Evolutionary conservation across 192 early-diverging fungal genomes (phyloP).

Genomic region (Pilaira anomala): DNA sequence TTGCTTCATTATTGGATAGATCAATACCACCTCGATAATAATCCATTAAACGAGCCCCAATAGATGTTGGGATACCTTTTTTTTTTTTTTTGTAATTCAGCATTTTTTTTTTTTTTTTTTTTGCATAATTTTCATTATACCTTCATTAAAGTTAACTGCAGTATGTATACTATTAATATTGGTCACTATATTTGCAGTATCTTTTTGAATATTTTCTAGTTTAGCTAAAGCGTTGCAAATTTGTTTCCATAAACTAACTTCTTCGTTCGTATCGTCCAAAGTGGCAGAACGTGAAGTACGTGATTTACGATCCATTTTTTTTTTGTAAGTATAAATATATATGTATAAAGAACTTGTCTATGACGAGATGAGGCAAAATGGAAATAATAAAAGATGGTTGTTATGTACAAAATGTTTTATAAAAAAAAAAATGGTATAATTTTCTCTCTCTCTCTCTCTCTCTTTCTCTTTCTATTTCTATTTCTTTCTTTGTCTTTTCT

Average conservation of each 20-base stretch:
- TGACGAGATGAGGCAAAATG: too few relatives aligned
- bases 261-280: slow-evolving; percentile 35
- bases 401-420: too few relatives aligned
- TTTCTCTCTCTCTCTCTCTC: too few relatives aligned
- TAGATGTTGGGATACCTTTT: slow-evolving; percentile 16
- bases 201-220: slow-evolving; percentile 35
- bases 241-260: slow-evolving; percentile 36
- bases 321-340: not conserved
- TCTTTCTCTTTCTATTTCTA: too few relatives aligned
- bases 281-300: slow-evolving; percentile 35
- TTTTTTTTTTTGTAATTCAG: slow-evolving; percentile 31
- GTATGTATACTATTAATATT: slow-evolving; percentile 33
- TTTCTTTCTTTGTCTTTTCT: too few relatives aligned
- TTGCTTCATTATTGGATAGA: slow-evolving; percentile 6
- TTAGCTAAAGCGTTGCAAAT: slow-evolving; percentile 36
- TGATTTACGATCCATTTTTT: slow-evolving; percentile 41
- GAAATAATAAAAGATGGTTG: too few relatives aligned
- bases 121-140: slow-evolving; percentile 15
- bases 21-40: slow-evolving; percentile 15
- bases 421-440: not conserved
- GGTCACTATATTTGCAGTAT: slow-evolving; percentile 22
- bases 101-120: slow-evolving; percentile 28
- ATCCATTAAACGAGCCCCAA: slow-evolving; percentile 1
- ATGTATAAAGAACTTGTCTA: not conserved
- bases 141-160: slow-evolving; percentile 21